Evolutionary conservation across 352 stramenopile species (phyloP).

Genomic region (Globisporangium megalacanthum): DNA sequence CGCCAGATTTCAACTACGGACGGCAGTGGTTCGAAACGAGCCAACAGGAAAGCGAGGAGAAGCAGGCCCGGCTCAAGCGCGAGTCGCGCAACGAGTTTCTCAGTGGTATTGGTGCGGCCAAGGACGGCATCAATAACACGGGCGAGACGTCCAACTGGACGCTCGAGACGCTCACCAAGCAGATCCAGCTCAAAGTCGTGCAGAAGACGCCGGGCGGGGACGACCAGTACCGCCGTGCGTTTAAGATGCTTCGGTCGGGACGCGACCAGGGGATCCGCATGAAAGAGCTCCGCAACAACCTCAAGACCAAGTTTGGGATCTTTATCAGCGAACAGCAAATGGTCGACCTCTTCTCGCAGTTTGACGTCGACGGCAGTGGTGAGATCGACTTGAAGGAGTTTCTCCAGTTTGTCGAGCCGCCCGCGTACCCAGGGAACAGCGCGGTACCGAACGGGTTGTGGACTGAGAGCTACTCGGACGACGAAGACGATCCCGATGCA

Average conservation of each 20-base stretch:
- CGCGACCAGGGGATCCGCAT: conserved; percentile 63
- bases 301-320: conserved; percentile 78
- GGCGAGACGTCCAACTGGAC: conserved; percentile 56
- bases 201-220: conserved; percentile 73
- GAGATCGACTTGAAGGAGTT: conserved; percentile 78
- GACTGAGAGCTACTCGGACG: conserved; percentile 30
- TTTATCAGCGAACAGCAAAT: conserved; percentile 72
- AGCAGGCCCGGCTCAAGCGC: conserved; percentile 37
- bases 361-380: conserved; percentile 56
- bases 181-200: conserved; percentile 76
- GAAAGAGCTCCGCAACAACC: conserved; percentile 65
- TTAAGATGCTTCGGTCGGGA: conserved; percentile 73
- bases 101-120: conserved; percentile 20
- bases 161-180: conserved; percentile 52
- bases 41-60: conserved; percentile 65
- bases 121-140: conserved; percentile 33
- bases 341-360: conserved; percentile 54
- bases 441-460: conserved; percentile 52
- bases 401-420: conserved; percentile 60
- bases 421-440: conserved; percentile 53
- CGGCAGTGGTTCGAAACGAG: conserved; percentile 73
- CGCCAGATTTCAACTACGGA: conserved; percentile 70
- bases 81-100: conserved; percentile 69
- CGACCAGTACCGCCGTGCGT: conserved; percentile 72
- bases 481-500: conserved; percentile 11